These are phyloP conservation scores for Quercus bicolor DNA, from an alignment of 306 rosid species.

Conservation along the genomic window DNA sequence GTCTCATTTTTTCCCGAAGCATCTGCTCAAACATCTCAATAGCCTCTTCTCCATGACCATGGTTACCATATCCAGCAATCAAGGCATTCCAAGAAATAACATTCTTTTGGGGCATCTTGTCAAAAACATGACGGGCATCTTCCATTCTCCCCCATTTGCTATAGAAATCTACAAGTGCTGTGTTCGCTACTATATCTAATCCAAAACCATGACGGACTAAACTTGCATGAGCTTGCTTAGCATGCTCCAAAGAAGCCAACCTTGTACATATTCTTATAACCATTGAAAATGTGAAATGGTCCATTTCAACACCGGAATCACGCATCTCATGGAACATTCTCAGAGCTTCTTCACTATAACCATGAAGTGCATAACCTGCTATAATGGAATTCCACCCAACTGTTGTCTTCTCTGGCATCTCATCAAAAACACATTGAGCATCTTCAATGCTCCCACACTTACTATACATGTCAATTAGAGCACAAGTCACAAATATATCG, in stretches of 20 bases:
- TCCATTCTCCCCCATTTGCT: conserved; percentile 91
- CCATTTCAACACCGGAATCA: conserved; percentile 56
- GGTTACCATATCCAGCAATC: conserved; percentile 83
- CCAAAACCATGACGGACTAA: conserved; percentile 76
- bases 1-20: conserved; percentile 58
- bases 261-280: conserved; percentile 71
- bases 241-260: conserved; percentile 74
- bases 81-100: conserved; percentile 83
- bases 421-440: conserved; percentile 72
- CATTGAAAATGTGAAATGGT: conserved; percentile 80
- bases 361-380: conserved; percentile 83
- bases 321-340: conserved; percentile 62
- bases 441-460: conserved; percentile 81
- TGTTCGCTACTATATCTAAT: conserved; percentile 68
- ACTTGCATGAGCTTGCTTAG: conserved; percentile 86
- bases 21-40: conserved; percentile 68
- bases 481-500: conserved; percentile 61
- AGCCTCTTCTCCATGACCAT: conserved; percentile 76
- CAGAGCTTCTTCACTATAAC: conserved; percentile 81
- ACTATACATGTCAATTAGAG: conserved; percentile 83
- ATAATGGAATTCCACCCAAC: conserved; percentile 86
- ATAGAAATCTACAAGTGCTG: conserved; percentile 80
- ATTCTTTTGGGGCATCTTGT: conserved; percentile 64
- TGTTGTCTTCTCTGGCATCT: conserved; percentile 68
- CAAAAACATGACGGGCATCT: conserved; percentile 75